phyloP scores from a whole-genome alignment of 2,329 filamentous ascomycete species.

The Diaporthe citrichinensis region DNA sequence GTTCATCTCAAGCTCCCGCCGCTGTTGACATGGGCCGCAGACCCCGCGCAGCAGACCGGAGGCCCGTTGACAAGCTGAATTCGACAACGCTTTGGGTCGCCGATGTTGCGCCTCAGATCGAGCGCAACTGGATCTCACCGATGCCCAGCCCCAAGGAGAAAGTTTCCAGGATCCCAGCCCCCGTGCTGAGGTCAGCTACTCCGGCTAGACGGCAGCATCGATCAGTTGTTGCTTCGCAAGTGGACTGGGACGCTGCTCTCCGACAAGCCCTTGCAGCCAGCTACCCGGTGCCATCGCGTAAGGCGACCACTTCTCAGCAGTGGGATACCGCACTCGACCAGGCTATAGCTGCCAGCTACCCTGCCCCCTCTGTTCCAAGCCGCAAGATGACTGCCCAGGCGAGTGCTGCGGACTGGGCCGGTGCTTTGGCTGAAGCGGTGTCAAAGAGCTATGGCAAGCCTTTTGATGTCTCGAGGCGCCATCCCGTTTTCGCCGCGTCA shows the following conservation, averaged over 20 bases:
- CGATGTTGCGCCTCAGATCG: neutral
- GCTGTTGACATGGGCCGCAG: constrained; percentile 50
- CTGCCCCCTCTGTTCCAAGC: neutral
- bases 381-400: neutral
- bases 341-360: constrained; percentile 38
- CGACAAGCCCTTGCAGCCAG: constrained; percentile 52
- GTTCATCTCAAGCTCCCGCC: constrained; percentile 50
- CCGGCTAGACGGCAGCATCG: constrained; percentile 46
- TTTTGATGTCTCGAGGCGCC: constrained; percentile 49
- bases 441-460: constrained; percentile 28
- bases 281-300: constrained; percentile 46
- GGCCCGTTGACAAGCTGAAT: constrained; percentile 47
- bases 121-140: constrained; percentile 49
- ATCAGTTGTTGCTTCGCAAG: constrained; percentile 7
- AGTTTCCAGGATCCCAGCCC: neutral
- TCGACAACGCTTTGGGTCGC: constrained; percentile 49
- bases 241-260: constrained; percentile 56
- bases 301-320: constrained; percentile 34
- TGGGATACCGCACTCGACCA: constrained; percentile 28
- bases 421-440: constrained; percentile 46
- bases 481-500: constrained; percentile 52
- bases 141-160: constrained; percentile 22
- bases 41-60: constrained; percentile 45
- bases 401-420: constrained; percentile 43
- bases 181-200: constrained; percentile 9